Evolutionary conservation across 108 stramenopile genomes (phyloP), one percentile per base, ranked within the genome.

Genomic region (Craspedostauros australis): DNA sequence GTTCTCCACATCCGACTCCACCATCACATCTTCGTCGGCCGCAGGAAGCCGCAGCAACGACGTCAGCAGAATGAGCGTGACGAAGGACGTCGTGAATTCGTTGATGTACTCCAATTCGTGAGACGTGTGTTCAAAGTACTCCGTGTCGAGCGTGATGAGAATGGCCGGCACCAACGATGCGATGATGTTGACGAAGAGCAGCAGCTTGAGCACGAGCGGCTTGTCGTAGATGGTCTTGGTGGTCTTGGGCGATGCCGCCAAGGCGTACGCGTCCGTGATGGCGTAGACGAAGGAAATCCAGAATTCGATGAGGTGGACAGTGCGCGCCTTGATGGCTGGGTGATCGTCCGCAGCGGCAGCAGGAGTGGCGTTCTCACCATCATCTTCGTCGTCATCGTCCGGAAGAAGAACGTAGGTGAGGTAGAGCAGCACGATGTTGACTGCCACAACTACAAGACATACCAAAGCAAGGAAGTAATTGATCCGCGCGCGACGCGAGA

Each of bases 61-160:
- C n/a, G n/a, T n/a, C n/a, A n/a, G n/a, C n/a, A n/a, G n/a, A n/a
- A n/a, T n/a, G n/a, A n/a, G n/a, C n/a, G n/a, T n/a, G n/a, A n/a
- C n/a, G n/a, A n/a, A n/a, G n/a, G n/a, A n/a, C n/a, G n/a, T n/a
- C n/a, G n/a, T 60, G 19, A 68, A 61, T 54, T 66, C 65, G 34
- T 73, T 73, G n/a, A 54, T n/a, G 34, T 68, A 73, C 40, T 73
- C 72, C 26, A 73, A 64, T 37, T 73, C 55, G 40, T 73, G 72
- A 14, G 41, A 36, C 25, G 34, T 2, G 22, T 24, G 49, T 52
- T 73, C 71, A 50, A 72, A 73, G 37, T 49, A 63, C 20, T 66
- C 36, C 14, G 37, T 29, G 26, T 60, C 27, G 23, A 65, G 19
- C 11, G 64, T 50, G 7, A 73, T 49, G 15, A 73, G 26, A 5